Conservation (phyloP, 176 grass and related monocot genomes). For the Poa annua region DNA sequence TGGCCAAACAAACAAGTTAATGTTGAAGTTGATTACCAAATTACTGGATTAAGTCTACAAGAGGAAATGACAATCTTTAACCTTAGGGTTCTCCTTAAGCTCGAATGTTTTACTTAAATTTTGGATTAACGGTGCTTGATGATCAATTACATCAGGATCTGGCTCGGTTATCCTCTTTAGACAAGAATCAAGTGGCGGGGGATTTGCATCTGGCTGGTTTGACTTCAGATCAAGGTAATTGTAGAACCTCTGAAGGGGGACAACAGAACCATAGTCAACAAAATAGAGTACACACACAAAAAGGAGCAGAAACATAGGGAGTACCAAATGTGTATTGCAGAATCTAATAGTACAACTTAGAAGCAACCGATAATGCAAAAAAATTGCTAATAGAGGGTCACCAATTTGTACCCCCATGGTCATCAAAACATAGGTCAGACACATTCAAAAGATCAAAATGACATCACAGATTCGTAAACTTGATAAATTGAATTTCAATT, state of each 20-base stretch:
- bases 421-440: not conserved
- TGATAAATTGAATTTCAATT: conserved; percentile 7
- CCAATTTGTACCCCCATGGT: not conserved
- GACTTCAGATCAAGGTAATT: conserved; percentile 82
- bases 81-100: conserved; percentile 91
- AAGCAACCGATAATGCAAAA: not conserved
- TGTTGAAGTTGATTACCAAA: conserved; percentile 6
- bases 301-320: not conserved
- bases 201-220: conserved; percentile 77
- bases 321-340: not conserved
- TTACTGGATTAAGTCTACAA: conserved; percentile 22
- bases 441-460: not conserved
- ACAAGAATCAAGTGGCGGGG: conserved; percentile 66
- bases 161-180: conserved; percentile 73
- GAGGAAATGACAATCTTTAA: conserved; percentile 38
- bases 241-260: conserved; percentile 73
- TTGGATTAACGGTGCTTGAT: conserved; percentile 50
- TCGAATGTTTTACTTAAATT: conserved; percentile 66
- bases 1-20: conserved; percentile 37
- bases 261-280: conserved; percentile 29
- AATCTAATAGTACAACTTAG: conserved; percentile 9
- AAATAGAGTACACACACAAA: conserved; percentile 18
- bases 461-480: conserved; percentile 14
- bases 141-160: conserved; percentile 58
- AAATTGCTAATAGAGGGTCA: not conserved